Evolutionary conservation across 1,284 basidiomycete genomes (phyloP).

Genomic region (Dichomitus squalens): DNA sequence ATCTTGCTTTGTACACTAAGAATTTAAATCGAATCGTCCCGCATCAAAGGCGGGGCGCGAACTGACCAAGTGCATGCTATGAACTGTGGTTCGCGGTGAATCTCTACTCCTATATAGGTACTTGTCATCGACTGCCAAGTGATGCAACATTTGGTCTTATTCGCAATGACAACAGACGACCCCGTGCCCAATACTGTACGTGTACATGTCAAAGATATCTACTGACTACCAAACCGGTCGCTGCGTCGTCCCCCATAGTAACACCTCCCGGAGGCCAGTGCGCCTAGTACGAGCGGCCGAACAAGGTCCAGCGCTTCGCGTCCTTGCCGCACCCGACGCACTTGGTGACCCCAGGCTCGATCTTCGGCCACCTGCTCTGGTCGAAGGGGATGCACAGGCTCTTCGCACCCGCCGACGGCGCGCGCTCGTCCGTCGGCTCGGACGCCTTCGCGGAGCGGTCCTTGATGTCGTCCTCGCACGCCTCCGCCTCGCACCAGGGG

Average conservation of each 20-base stretch:
- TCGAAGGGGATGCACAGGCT: conserved; percentile 97
- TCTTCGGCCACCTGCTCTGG: conserved; percentile 78
- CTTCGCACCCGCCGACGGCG: conserved; percentile 98
- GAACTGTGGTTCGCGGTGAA: too few species aligned
- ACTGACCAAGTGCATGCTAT: background rate
- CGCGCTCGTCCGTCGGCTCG: conserved; percentile 89
- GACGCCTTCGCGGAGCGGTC: conserved; percentile 86
- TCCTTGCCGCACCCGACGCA: conserved; percentile 85
- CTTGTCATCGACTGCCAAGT: too few species aligned
- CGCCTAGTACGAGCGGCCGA: conserved; percentile 77
- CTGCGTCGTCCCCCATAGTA: background rate
- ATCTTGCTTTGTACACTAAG: conserved; percentile 26
- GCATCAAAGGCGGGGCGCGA: too few species aligned
- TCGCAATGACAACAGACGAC: background rate
- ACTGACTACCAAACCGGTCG: background rate
- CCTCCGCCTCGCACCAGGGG: conserved; percentile 96
- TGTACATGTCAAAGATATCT: conserved; percentile 1
- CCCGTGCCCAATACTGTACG: background rate
- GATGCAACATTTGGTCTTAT: too few species aligned
- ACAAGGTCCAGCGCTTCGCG: conserved; percentile 93
- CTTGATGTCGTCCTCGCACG: conserved; percentile 98
- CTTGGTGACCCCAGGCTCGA: conserved; percentile 80
- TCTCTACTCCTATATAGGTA: too few species aligned
- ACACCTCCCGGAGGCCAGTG: background rate
- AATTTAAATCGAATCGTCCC: too few species aligned